Percentiles rank a stretch among this genome's conserved stretches.
phyloP scores from a whole-genome alignment of 1,284 basidiomycete genomes.

The Boletellus sp. region DNA sequence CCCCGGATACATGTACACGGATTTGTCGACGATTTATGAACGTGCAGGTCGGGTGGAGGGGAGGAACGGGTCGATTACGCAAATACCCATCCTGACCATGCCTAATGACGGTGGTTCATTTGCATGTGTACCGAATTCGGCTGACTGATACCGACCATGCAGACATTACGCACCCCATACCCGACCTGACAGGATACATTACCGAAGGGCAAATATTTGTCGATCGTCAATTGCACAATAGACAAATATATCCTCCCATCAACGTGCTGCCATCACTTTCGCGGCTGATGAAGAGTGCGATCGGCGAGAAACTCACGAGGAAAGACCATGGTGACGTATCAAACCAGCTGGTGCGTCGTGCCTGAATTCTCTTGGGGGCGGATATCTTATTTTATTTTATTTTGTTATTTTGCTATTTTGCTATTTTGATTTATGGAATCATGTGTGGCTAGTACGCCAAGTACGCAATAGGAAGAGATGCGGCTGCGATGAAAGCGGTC shows the following conservation, averaged over 20 bases:
- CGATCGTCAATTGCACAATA: constrained; percentile 90
- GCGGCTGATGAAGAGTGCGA: constrained; percentile 99
- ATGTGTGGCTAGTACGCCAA: constrained; percentile 78
- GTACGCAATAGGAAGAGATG: constrained; percentile 96
- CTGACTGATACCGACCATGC: constrained; percentile 24
- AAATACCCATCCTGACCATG: constrained; percentile 99
- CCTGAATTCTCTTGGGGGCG: constrained; percentile 21
- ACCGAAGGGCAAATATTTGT: constrained; percentile 99
- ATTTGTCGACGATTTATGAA: constrained; percentile 98
- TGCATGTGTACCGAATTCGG: constrained; percentile 23
- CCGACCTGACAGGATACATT: constrained; percentile 99
- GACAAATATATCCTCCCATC: constrained; percentile 99
- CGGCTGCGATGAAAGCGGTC: constrained; percentile 98
- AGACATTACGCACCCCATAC: constrained; percentile 99
- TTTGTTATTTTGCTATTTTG: no score
- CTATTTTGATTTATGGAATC: constrained; percentile 17
- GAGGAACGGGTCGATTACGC: constrained; percentile 98
- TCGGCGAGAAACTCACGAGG: constrained; percentile 94
- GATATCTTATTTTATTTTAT: no score
- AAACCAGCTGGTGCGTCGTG: constrained; percentile 78
- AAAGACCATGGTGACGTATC: constrained; percentile 99
- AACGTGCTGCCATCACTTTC: constrained; percentile 98
- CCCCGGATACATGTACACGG: constrained; percentile 99
- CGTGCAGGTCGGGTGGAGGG: constrained; percentile 98
- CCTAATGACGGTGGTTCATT: constrained; percentile 85